These are phyloP conservation scores for Plasmodium sp. DNA, from an alignment of 169 alveolate species.

Conservation along the genomic window DNA sequence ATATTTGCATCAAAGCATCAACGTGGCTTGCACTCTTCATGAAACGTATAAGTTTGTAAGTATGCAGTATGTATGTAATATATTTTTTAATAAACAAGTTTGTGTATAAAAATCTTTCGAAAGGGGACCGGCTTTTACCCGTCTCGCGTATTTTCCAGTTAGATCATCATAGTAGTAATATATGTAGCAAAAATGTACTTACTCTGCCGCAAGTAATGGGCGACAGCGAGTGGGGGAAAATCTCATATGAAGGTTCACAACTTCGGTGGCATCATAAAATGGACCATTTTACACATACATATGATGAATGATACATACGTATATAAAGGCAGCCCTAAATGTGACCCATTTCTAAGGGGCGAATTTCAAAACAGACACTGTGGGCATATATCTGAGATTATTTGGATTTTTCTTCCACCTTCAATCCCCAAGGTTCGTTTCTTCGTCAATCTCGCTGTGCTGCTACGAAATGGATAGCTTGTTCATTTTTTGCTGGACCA, in stretches of 20 bases:
- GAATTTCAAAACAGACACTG: neutral
- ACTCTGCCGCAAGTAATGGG: neutral
- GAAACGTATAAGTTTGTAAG: neutral
- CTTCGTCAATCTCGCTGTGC: neutral
- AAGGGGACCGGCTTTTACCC: neutral
- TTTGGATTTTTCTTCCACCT: neutral
- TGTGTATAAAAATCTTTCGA: neutral
- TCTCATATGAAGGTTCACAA: neutral
- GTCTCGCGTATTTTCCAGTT: neutral
- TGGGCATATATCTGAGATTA: neutral
- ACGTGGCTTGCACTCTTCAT: neutral
- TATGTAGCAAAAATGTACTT: neutral
- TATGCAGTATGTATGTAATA: neutral
- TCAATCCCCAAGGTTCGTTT: neutral
- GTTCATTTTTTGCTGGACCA: neutral
- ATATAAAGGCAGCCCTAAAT: neutral
- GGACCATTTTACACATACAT: neutral
- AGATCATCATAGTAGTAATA: neutral
- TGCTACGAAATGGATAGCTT: neutral
- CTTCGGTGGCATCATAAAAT: neutral
- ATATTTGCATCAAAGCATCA: neutral
- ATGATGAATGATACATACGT: neutral
- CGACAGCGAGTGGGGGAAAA: neutral
- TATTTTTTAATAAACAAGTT: neutral
- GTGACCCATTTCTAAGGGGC: neutral